These are phyloP conservation scores for Aspergillus sp. DNA, from an alignment of 2,329 filamentous ascomycete genomes.

Conservation along the genomic window DNA sequence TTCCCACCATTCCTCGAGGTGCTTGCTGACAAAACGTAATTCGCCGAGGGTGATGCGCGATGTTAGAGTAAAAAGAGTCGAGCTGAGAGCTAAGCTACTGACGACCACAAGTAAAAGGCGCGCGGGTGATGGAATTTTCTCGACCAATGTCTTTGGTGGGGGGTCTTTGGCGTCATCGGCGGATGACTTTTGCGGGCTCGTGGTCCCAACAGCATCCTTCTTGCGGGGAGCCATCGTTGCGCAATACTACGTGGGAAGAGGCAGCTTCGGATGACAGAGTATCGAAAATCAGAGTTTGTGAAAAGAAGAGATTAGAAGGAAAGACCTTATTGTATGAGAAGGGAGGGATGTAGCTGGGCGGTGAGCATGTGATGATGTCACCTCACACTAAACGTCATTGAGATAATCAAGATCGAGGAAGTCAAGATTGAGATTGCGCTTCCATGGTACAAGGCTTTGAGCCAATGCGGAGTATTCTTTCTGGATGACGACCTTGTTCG, in stretches of 20 bases:
- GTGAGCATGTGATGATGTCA: constrained; percentile 40
- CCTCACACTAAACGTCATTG: constrained; percentile 5
- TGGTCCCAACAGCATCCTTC: constrained; percentile 19
- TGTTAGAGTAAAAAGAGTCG: constrained; percentile 63
- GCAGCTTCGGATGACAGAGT: background rate
- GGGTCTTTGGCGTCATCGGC: constrained; percentile 12
- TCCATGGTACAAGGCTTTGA: background rate
- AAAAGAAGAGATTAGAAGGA: background rate
- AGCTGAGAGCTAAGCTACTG: constrained; percentile 61
- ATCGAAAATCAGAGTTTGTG: background rate
- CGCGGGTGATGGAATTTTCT: constrained; percentile 29
- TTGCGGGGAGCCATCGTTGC: constrained; percentile 22
- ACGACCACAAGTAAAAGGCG: constrained; percentile 51
- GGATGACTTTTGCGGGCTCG: constrained; percentile 11
- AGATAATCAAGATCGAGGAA: background rate
- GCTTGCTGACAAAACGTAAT: constrained; percentile 66
- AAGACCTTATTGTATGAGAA: background rate
- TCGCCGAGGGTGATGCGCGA: constrained; percentile 63
- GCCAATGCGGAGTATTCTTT: background rate
- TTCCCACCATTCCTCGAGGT: constrained; percentile 62
- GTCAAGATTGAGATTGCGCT: background rate
- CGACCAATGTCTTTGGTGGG: constrained; percentile 17
- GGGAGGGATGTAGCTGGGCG: constrained; percentile 18
- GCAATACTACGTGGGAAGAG: background rate
- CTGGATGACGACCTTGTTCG: background rate